Evolutionary conservation across 108 stramenopile genomes (phyloP), one percentile per base, ranked within the genome.

Genomic region (Fistulifera pelliculosa): DNA sequence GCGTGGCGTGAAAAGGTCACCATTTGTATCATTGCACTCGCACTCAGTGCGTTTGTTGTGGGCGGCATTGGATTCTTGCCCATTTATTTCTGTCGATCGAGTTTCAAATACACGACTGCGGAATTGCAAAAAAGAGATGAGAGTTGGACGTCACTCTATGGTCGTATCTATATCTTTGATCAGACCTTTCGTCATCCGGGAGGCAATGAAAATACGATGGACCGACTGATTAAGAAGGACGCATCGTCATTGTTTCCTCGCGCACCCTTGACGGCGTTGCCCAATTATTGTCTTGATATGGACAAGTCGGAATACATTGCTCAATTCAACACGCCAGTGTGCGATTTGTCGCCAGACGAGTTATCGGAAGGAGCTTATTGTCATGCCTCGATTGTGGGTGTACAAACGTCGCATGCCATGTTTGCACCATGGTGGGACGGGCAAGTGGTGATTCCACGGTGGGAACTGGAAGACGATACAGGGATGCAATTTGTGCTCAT

Each of bases 91-190:
- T 47, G 45, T 10, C 18, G 45, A 47, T 47, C 45, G 45, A 23
- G 21, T 22, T 7, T 6, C 5, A 19, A 7, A 19, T 47, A 22
- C 10, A 47, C 45, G 10, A 10, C 18, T 3, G 18, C 3, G 45
- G 45, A 22, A 47, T 57, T 58, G 14, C 50, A 63, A 27, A 54
- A 64, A 22, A 55, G 62, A 25, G 52, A 60, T 13, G 74, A 75
- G 44, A 65, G 64, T 24, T 75, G 74, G 74, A 70, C 69, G 15
- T 61, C 70, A 13, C 62, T 75, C 24, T 70, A 67, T 25, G 74
- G 74, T 2, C 41, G 47, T 17, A 75, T 70, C 17, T 75, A 71
- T 45, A 69, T 70, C 19, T 52, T 71, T 28, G 47, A 61, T 41
- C 51, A 61, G 3, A 65, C 70, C 53, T 43, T 56, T 1, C 22